phyloP scores from a whole-genome alignment of 352 stramenopile genomes.

The Ophiocytium majus region DNA sequence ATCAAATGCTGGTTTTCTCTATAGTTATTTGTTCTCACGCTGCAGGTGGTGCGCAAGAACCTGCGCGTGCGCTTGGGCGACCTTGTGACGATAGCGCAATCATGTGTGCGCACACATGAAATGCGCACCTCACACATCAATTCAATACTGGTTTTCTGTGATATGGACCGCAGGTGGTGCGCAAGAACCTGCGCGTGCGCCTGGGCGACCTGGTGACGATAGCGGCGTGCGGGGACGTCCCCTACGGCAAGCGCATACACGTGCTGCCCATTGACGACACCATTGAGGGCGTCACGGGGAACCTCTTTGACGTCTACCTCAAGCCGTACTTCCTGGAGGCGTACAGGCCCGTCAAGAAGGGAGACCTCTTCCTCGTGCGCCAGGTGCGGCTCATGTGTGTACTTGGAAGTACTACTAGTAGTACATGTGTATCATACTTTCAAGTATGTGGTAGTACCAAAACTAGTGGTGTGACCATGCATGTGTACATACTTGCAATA shows the following conservation, averaged over 20 bases:
- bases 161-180: slow-evolving; percentile 73
- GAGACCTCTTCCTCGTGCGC: slow-evolving; percentile 96
- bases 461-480: slow-evolving; percentile 4
- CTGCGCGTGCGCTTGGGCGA: slow-evolving; percentile 92
- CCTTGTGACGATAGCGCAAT: slow-evolving; percentile 88
- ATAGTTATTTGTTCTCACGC: not conserved
- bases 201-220: slow-evolving; percentile 97
- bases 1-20: not conserved
- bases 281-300: slow-evolving; percentile 98
- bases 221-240: slow-evolving; percentile 90
- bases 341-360: slow-evolving; percentile 98
- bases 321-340: slow-evolving; percentile 99
- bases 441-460: slow-evolving; percentile 3
- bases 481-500: no score
- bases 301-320: slow-evolving; percentile 99
- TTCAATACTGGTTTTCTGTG: not conserved
- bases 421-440: no score
- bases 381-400: no score
- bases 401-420: no score
- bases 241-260: slow-evolving; percentile 97
- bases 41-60: slow-evolving; percentile 95
- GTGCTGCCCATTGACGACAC: slow-evolving; percentile 98
- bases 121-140: not conserved
- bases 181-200: slow-evolving; percentile 96
- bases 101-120: not conserved